Conservation (phyloP, 768 basidiomycete species). For the Trametes maxima region DNA sequence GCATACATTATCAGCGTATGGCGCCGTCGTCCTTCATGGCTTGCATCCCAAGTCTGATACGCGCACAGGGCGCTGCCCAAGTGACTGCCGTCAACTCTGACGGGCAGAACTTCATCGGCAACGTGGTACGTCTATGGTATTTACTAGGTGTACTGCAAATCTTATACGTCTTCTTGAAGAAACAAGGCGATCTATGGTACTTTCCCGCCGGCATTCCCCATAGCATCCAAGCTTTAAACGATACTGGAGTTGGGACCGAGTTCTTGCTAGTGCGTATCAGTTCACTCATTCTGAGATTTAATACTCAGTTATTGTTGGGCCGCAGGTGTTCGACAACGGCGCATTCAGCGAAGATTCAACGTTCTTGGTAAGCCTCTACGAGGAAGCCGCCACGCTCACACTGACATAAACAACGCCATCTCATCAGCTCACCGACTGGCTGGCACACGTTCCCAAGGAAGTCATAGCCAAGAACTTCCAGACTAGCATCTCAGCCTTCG, state of each 20-base stretch:
- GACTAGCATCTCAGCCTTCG: conserved; percentile 32
- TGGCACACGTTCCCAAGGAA: conserved; percentile 38
- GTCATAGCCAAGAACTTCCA: conserved; percentile 42
- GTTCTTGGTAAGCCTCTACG: conserved; percentile 32
- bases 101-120: conserved; percentile 51
- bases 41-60: background rate
- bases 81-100: conserved; percentile 48
- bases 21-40: background rate
- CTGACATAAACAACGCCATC: conserved; percentile 9
- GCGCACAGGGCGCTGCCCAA: conserved; percentile 30
- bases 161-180: conserved; percentile 28
- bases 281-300: background rate
- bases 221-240: conserved; percentile 49
- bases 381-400: background rate
- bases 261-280: conserved; percentile 48
- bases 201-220: conserved; percentile 60
- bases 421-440: conserved; percentile 36
- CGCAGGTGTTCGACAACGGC: conserved; percentile 44
- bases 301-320: background rate
- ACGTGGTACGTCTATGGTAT: conserved; percentile 40
- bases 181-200: conserved; percentile 54
- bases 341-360: conserved; percentile 38
- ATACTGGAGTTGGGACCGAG: conserved; percentile 46
- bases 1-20: conserved; percentile 35
- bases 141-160: background rate